Base-by-base conservation (phyloP, 805 yeast genomes). In the Pichia membranifaciens region DNA sequence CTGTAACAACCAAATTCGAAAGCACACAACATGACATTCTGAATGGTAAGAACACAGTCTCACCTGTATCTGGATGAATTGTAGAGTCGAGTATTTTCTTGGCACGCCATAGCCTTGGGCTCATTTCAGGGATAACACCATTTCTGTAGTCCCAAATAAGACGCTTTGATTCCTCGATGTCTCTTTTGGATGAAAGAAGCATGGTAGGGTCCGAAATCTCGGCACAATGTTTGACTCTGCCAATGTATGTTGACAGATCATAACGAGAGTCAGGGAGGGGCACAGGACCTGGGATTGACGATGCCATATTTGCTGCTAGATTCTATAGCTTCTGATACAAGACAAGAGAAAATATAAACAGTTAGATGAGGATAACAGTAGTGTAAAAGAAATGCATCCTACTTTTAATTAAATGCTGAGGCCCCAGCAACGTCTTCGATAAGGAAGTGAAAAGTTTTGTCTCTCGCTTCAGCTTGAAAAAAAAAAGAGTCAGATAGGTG, bases 1-100 rank as follows among this genome's bases (percentile, higher is more conserved):
- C 91, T 5, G 98, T 91, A 43, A 93, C 98, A 20, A 91, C 91
- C 66, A 93, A 69, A 65, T 93, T 93, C 10, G 96, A 87, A 45
- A 93, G 71, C 16, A 93, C 99, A 70, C 93, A 88, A 29, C 91
- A 84, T 21, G 96, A 88, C 99, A 93, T 93, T 68, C 99, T 78
- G 69, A 93, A 93, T 3, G 99, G 99, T 46, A 93, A 71, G 25
- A 87, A 62, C 12, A 93, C 96, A 1, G 95, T 85, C 58, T 88
- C 93, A 1, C 97, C 96, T 5, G 95, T 91, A 63, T 93, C 99
- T 43, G 99, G 99, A 66, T 93, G 99, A 37, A 89, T 79, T 1
- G 96, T 83, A 1, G 96, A 88, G 66, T 93, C 98, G 57, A 93
- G 73, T 29, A 87, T 73, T 63, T 79, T 79, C 68, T 91, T 91